Base-by-base conservation (phyloP, 305 asterid species). In the Plantago coronopus region DNA sequence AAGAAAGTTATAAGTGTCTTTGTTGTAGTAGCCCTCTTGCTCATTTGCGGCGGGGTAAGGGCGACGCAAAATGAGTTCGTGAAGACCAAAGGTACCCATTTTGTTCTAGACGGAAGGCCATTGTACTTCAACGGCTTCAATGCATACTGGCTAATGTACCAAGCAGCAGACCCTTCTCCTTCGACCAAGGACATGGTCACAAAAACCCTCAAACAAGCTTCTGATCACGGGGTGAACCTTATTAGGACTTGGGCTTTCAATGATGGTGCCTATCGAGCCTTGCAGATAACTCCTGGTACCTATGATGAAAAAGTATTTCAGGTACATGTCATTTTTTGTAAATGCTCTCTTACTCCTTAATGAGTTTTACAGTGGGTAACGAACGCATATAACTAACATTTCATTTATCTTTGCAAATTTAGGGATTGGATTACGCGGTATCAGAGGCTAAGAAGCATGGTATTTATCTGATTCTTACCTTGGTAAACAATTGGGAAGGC, bases 401-500 rank as follows among this genome's bases (percentile, higher is more conserved):
- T n/a, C n/a, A n/a, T n/a, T n/a, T n/a, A n/a, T n/a, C n/a, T n/a
- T n/a, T 25, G 10, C n/a, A 22, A 22, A 31, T 15, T 4, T 5
- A 53, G 58, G 58, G 58, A 13, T 25, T 53, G 58, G 58, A 53
- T 16, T 53, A 22, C 19, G 58, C 15, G 42, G 21, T 53, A 6
- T 6, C 9, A 1, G 58, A 53, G 31, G 58, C 58, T 5, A 53
- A 53, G 40, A 53, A 53, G 42, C 17, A 53, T 25, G 58, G 58
- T 0, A 18, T 25, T 53, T 23, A 53, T 18, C 19, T 53, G 58
- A 5, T 53, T 13, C 58, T 53, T 53, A 53, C 40, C 58, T 53
- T 53, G 58, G 58, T 53, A 16, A 53, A 53, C 17, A 53, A 53
- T n/a, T 53, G 58, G 58, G 58, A 53, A 53, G 58, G 58, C 10